Percentiles rank a stretch among this genome's conserved stretches.
phyloP scores from a whole-genome alignment of 768 basidiomycete species.

The Pleurotus eryngii region DNA sequence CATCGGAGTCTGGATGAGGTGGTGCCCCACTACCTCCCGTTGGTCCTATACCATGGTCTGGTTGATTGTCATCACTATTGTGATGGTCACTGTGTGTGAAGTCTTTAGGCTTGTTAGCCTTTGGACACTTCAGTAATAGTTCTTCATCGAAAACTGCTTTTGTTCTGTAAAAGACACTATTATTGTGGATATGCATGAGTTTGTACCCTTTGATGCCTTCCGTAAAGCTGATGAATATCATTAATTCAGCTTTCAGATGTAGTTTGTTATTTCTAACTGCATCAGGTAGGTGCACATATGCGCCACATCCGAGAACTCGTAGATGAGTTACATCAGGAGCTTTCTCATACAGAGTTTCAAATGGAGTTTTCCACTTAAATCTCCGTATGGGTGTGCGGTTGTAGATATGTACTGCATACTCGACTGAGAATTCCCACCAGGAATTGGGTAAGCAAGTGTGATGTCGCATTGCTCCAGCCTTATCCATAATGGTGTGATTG shows the following conservation, averaged over 20 bases:
- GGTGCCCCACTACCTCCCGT: not conserved
- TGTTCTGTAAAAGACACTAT: not conserved
- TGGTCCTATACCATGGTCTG: not conserved
- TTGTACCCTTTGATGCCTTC: not conserved
- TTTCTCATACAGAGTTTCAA: too few relatives aligned
- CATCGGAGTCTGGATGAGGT: not conserved
- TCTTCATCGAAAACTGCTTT: not conserved
- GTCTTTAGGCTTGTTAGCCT: not conserved
- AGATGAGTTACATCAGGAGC: too few relatives aligned
- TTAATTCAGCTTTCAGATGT: not conserved
- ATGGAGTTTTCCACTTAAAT: too few relatives aligned
- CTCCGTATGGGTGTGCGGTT: too few relatives aligned
- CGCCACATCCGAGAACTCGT: too few relatives aligned
- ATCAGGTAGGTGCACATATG: not conserved
- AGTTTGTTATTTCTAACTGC: not conserved
- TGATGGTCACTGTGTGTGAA: not conserved
- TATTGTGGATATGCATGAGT: not conserved
- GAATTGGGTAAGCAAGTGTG: not conserved
- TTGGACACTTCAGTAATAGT: not conserved
- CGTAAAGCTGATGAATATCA: not conserved
- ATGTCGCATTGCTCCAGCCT: slow-evolving; percentile 18
- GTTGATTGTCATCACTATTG: not conserved
- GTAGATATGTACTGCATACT: too few relatives aligned
- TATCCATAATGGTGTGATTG: slow-evolving; percentile 20
- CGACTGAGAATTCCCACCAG: too few relatives aligned